These are phyloP conservation scores for Amanita phalloides DNA, from an alignment of 768 basidiomycete genomes.

Conservation along the genomic window DNA sequence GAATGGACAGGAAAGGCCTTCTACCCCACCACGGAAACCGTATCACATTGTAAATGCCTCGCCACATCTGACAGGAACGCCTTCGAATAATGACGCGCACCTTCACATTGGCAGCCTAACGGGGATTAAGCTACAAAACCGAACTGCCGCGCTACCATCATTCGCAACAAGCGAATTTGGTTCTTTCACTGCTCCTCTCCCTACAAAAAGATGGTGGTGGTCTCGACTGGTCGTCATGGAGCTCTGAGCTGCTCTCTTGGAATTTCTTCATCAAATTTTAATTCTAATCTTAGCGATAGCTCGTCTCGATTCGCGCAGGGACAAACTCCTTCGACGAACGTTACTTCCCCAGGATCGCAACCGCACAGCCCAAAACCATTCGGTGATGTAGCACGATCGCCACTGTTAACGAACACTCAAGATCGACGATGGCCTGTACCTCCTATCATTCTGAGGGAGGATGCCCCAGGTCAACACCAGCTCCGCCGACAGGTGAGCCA, in stretches of 20 bases:
- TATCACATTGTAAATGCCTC: conserved; percentile 31
- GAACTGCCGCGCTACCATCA: conserved; percentile 1
- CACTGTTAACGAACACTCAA: not conserved
- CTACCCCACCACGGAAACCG: conserved; percentile 25
- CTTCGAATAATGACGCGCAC: not conserved
- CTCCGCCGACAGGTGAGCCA: conserved; percentile 12
- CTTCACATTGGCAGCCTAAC: not conserved
- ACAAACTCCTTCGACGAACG: conserved; percentile 1
- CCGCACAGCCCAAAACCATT: not conserved
- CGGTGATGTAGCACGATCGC: not conserved
- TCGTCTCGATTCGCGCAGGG: not conserved
- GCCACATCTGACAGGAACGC: not conserved
- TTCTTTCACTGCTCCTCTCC: conserved; percentile 3
- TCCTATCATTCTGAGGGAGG: conserved; percentile 20
- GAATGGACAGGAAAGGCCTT: conserved; percentile 4
- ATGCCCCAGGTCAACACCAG: conserved; percentile 6
- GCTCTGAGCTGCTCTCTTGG: conserved; percentile 5
- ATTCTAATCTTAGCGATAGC: not conserved
- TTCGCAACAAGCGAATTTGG: conserved; percentile 5
- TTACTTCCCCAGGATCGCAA: not conserved
- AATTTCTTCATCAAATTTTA: not conserved
- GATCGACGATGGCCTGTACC: conserved; percentile 11
- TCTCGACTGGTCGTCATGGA: conserved; percentile 5
- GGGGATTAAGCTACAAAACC: not conserved
- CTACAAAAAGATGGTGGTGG: conserved; percentile 1